Conservation (phyloP, 139 green algal species). For the Nannochloris sp. region DNA sequence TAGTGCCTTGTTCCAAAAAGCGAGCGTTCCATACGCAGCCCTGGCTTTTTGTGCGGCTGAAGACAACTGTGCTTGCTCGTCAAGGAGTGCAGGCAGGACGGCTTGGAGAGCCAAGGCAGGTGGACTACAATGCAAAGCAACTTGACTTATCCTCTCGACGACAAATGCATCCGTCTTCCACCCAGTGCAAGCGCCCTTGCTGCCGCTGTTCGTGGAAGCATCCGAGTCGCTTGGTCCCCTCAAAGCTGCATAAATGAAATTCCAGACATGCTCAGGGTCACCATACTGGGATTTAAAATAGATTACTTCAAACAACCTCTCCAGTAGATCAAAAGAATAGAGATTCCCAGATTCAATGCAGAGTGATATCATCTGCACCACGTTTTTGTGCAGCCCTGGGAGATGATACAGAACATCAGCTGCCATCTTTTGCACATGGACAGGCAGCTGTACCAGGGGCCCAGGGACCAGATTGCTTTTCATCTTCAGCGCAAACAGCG, state of each 20-base stretch:
- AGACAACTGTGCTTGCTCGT: background rate
- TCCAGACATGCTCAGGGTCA: background rate
- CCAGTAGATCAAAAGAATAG: background rate
- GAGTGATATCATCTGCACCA: background rate
- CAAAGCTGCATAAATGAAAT: background rate
- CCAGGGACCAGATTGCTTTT: background rate
- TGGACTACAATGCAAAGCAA: background rate
- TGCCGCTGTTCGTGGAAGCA: too few species aligned
- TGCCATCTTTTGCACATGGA: background rate
- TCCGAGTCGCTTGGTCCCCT: background rate
- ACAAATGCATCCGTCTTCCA: background rate
- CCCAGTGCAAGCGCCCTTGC: too few species aligned
- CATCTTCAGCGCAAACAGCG: background rate
- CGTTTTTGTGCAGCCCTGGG: background rate
- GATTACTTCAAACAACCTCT: background rate
- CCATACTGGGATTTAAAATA: background rate
- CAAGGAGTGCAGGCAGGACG: background rate
- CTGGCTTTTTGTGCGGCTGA: background rate
- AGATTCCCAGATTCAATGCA: background rate
- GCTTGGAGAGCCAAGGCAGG: background rate
- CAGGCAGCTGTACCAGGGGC: background rate
- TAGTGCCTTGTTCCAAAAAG: background rate
- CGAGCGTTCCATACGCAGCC: background rate
- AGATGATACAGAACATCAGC: background rate
- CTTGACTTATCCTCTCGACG: background rate